Conservation (phyloP, 2,329 filamentous ascomycete genomes). For the Aspergillus sp. region DNA sequence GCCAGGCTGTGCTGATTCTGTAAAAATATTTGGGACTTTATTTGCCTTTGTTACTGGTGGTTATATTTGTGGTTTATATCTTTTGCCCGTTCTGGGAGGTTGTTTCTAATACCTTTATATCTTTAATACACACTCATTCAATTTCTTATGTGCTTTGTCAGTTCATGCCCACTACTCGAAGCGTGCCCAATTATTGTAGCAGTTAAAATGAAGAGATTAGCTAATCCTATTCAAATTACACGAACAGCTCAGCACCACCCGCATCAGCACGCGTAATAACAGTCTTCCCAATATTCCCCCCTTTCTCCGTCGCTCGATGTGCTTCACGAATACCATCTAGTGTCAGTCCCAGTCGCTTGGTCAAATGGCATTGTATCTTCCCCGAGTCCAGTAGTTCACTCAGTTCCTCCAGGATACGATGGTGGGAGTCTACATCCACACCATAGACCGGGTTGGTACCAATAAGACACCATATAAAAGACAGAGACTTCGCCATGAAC, state of each 20-base stretch:
- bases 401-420: constrained; percentile 40
- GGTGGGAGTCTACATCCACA: constrained; percentile 40
- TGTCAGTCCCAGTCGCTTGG: constrained; percentile 21
- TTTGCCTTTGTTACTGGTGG: fast-evolving
- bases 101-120: no score
- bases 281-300: constrained; percentile 29
- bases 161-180: no score
- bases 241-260: neutral
- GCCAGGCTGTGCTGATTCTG: neutral
- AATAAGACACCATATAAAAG: constrained; percentile 45
- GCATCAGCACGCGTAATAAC: neutral
- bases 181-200: no score
- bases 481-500: constrained; percentile 48
- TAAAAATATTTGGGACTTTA: neutral
- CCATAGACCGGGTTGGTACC: constrained; percentile 44
- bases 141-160: no score
- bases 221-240: neutral
- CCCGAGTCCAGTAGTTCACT: constrained; percentile 8
- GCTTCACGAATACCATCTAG: constrained; percentile 40
- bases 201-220: no score
- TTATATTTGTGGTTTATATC: neutral
- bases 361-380: neutral
- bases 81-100: neutral
- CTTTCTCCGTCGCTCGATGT: constrained; percentile 40
- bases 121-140: no score